Conservation (phyloP, 139 green algal genomes). For the Haematococcus lacustris region DNA sequence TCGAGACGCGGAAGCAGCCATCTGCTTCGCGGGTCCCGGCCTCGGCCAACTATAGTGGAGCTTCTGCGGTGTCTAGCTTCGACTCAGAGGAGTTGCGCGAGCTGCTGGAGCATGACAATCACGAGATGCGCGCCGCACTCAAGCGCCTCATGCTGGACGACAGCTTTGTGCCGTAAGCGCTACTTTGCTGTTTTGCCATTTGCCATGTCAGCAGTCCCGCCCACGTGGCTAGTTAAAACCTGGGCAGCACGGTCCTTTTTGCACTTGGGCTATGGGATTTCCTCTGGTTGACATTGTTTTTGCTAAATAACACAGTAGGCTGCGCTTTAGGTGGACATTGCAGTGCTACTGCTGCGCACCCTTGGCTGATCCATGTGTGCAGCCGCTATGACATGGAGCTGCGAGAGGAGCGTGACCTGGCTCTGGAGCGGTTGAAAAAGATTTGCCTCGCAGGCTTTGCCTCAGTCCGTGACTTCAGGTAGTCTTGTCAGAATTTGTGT, state of each 20-base stretch:
- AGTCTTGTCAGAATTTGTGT: too few relatives aligned
- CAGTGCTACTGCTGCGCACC: too few relatives aligned
- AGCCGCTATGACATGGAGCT: constrained; percentile 44
- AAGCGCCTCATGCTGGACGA: constrained; percentile 71
- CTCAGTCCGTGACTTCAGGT: constrained; percentile 68
- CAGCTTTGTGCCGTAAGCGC: constrained; percentile 61
- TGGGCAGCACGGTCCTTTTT: neutral
- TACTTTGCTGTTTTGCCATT: too few relatives aligned
- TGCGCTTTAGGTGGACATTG: neutral
- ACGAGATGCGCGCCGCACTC: constrained; percentile 48
- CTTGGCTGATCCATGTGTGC: neutral
- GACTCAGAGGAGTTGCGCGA: neutral
- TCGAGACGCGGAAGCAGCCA: neutral
- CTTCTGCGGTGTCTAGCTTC: too few relatives aligned
- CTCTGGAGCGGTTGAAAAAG: constrained; percentile 56
- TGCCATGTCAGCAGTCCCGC: too few relatives aligned
- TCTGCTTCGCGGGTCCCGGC: neutral
- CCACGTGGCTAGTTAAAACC: too few relatives aligned
- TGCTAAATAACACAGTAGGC: neutral
- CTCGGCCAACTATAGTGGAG: too few relatives aligned
- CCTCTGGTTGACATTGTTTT: neutral
- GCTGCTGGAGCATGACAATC: constrained; percentile 72
- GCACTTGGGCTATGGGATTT: too few relatives aligned
- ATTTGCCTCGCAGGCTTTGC: constrained; percentile 70
- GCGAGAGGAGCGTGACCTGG: constrained; percentile 75